phyloP scores from a whole-genome alignment of 2,329 filamentous ascomycete species.

The Sphaerostilbella broomeana region DNA sequence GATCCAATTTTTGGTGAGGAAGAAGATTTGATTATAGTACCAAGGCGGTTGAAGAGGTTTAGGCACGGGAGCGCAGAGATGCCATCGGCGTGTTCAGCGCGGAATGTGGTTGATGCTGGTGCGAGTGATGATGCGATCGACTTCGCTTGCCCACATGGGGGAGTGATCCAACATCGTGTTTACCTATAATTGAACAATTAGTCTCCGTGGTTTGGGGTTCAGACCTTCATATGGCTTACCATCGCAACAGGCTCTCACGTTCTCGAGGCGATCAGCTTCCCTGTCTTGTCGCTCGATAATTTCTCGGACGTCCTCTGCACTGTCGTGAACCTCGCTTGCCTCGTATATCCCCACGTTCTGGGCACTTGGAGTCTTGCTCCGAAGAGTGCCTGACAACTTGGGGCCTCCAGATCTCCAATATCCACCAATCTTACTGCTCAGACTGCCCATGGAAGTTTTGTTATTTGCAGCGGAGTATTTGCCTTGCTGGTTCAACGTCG shows the following conservation, averaged over 20 bases:
- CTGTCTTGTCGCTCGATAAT: constrained; percentile 73
- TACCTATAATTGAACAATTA: constrained; percentile 46
- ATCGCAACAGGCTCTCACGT: constrained; percentile 95
- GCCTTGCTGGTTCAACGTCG: constrained; percentile 49
- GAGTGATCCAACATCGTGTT: constrained; percentile 64
- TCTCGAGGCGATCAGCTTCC: constrained; percentile 77
- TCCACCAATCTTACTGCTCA: constrained; percentile 50
- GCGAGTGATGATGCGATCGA: constrained; percentile 31
- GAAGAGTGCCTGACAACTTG: constrained; percentile 42
- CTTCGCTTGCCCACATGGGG: constrained; percentile 41
- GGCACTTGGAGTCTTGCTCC: constrained; percentile 43
- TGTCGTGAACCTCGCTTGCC: constrained; percentile 61
- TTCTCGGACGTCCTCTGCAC: constrained; percentile 73
- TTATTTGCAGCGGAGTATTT: constrained; percentile 29
- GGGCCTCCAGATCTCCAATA: constrained; percentile 48
- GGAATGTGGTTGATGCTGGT: constrained; percentile 28
- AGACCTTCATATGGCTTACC: no score
- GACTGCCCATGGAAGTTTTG: constrained; percentile 38
- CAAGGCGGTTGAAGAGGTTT: constrained; percentile 15
- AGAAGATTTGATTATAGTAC: constrained; percentile 10
- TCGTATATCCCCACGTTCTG: constrained; percentile 49
- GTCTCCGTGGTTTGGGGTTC: constrained; percentile 16
- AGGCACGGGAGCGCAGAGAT: constrained; percentile 31
- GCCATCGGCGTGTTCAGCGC: constrained; percentile 29
- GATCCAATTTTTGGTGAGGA: neutral